These are phyloP conservation scores for Simplicillium sp. DNA, from an alignment of 2,329 filamentous ascomycete genomes.

Conservation along the genomic window DNA sequence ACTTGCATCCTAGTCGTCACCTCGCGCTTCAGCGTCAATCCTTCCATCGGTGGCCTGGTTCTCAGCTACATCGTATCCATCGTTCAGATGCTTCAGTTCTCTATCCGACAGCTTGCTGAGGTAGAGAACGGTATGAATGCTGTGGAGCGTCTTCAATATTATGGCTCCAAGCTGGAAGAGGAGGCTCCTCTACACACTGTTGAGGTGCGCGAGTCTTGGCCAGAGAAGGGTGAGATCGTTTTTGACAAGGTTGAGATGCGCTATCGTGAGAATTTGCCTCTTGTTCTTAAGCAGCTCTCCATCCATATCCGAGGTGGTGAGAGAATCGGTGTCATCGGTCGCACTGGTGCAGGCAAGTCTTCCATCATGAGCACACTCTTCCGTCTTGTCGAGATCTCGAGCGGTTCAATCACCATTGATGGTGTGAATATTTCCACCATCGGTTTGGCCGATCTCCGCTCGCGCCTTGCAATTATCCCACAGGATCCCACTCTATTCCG, in stretches of 20 bases:
- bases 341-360: conserved; percentile 75
- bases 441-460: conserved; percentile 66
- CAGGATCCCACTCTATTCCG: conserved; percentile 79
- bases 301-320: conserved; percentile 70
- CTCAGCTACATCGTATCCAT: conserved; percentile 89
- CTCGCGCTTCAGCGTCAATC: conserved; percentile 74
- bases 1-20: conserved; percentile 88
- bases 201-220: conserved; percentile 69
- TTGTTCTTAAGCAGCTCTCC: conserved; percentile 60
- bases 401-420: conserved; percentile 54
- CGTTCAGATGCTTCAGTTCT: conserved; percentile 93
- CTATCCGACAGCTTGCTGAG: conserved; percentile 84
- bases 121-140: conserved; percentile 98
- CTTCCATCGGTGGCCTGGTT: conserved; percentile 78
- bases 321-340: conserved; percentile 71
- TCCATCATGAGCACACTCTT: conserved; percentile 79
- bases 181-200: conserved; percentile 76
- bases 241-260: conserved; percentile 73
- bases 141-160: conserved; percentile 85
- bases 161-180: conserved; percentile 77
- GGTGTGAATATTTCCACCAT: conserved; percentile 62
- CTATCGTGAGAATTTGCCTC: conserved; percentile 61
- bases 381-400: conserved; percentile 59
- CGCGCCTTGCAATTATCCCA: conserved; percentile 71
- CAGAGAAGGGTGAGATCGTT: conserved; percentile 71